These are phyloP conservation scores for Pythium folliculosum DNA, from an alignment of 352 stramenopile species.

Conservation along the genomic window DNA sequence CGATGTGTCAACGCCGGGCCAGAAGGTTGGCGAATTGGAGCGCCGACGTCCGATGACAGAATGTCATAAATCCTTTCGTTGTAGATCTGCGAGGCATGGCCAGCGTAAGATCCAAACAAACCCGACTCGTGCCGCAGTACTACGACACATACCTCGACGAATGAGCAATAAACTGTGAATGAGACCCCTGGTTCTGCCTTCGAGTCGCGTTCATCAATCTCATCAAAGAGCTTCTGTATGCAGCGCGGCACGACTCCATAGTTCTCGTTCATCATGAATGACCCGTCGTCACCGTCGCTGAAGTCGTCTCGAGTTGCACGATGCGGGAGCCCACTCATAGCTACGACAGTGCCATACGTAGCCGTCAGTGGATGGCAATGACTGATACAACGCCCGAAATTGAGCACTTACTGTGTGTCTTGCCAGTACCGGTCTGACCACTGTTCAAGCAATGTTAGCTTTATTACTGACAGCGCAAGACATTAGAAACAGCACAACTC, in stretches of 20 bases:
- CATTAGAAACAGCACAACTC: slow-evolving; percentile 10
- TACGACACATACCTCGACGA: slow-evolving; percentile 50
- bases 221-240: slow-evolving; percentile 55
- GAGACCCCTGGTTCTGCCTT: slow-evolving; percentile 21
- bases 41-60: slow-evolving; percentile 33
- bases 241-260: slow-evolving; percentile 61
- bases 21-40: neutral
- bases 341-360: slow-evolving; percentile 22
- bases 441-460: slow-evolving; percentile 23
- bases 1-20: neutral
- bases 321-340: slow-evolving; percentile 58
- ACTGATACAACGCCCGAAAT: neutral
- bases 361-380: neutral
- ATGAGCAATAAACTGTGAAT: slow-evolving; percentile 66
- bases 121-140: too few relatives aligned
- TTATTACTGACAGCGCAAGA: too few relatives aligned
- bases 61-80: slow-evolving; percentile 84
- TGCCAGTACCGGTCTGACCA: slow-evolving; percentile 68
- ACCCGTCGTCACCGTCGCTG: slow-evolving; percentile 17
- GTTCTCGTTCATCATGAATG: slow-evolving; percentile 28
- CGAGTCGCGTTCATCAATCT: slow-evolving; percentile 35
- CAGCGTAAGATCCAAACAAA: neutral
- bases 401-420: slow-evolving; percentile 57
- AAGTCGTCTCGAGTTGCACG: neutral
- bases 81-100: slow-evolving; percentile 49